Base-by-base conservation (phyloP, 768 basidiomycete species). In the Auricularia cornea region DNA sequence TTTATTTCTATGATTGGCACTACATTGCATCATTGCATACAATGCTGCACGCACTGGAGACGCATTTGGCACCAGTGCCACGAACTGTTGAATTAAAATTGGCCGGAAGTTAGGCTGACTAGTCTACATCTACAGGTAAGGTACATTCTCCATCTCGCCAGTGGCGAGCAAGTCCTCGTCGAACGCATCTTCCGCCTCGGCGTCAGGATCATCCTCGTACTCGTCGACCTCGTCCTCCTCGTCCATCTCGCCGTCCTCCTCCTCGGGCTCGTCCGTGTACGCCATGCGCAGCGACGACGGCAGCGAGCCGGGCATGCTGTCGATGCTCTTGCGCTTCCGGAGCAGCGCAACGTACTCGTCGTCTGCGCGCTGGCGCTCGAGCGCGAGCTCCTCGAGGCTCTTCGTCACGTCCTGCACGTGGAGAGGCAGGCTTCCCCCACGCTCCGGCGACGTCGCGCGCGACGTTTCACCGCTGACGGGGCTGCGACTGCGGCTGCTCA, bases 271-370 rank as follows among this genome's bases (percentile, higher is more conserved):
- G 3, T 74, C 72, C 11, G 60, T 81, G 12, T 84, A 82, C 51
- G 83, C 82, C 65, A 83, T 73, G 18, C 77, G 83, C 65, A 85
- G 83, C 59, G 83, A 77, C 69, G 81, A 78, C 6, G 78, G 78
- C 64, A 93, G 73, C 26, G 90, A 88, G 32, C 92, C 92, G 14
- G 91, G 92, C 89, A 95, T 93, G 70, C 91, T 93, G 51, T 84
- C 84, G 73, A 88, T 83, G 66, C 91, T 91, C 69, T 82, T 79
- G 18, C 51, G 62, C 44, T 65, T 63, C 62, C 81, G 78, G 67
- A 75, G 72, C 71, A 74, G 77, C 68, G 72, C 73, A 40, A 72
- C 74, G 35, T 70, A 75, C 18, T 80, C 82, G 28, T 77, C 73
- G 14, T 73, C 71, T 31, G 69, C 69, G 5, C 74, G 73, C 26